Percentiles rank a stretch among this genome's conserved stretches.
Evolutionary conservation across 2,329 filamentous ascomycete species (phyloP).

Genomic region (Cladophialophora bantiana): DNA sequence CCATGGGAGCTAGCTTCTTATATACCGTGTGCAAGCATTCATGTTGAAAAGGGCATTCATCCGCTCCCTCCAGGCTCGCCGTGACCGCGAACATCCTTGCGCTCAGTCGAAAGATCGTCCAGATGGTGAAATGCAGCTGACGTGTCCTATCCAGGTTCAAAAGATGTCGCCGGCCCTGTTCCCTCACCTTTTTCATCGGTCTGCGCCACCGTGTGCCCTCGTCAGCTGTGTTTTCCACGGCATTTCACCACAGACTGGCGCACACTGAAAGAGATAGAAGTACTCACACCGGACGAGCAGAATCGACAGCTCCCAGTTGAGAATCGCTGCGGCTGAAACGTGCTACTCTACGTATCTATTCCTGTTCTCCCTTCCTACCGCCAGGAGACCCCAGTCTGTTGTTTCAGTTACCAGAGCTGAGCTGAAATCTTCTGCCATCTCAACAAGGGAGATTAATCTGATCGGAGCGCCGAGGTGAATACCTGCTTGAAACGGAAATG

Average conservation of each 20-base stretch:
- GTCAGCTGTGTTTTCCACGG: background rate
- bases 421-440: background rate
- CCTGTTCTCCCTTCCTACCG: background rate
- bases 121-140: background rate
- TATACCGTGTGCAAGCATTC: background rate
- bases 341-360: background rate
- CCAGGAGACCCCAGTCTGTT: background rate
- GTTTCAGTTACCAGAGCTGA: background rate
- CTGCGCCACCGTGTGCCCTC: background rate
- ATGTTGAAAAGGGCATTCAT: background rate
- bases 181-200: background rate
- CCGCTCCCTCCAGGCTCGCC: background rate
- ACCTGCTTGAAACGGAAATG: background rate
- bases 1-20: background rate
- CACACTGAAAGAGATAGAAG: background rate
- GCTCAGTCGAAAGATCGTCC: background rate
- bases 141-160: background rate
- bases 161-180: background rate
- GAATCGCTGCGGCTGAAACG: background rate
- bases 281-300: background rate
- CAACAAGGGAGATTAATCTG: background rate
- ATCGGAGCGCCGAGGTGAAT: background rate
- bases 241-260: background rate
- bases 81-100: conserved; percentile 9
- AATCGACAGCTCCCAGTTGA: background rate